These are phyloP conservation scores for Russula dissimulans DNA, from an alignment of 768 basidiomycete species.

Conservation along the genomic window DNA sequence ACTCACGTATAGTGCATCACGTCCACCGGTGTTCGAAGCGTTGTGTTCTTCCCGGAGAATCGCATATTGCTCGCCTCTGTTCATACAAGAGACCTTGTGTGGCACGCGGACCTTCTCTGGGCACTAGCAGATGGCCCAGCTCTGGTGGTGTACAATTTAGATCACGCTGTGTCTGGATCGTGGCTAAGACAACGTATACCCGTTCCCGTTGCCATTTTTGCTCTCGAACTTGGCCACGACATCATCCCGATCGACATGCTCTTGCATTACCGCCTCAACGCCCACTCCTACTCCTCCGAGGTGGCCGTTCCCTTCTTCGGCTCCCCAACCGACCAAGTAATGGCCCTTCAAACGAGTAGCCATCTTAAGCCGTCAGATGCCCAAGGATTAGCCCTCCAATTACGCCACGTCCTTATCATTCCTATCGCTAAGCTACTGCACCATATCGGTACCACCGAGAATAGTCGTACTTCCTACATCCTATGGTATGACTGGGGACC, in stretches of 20 bases:
- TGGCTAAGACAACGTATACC: not conserved
- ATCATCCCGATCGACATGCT: not conserved
- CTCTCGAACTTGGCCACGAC: not conserved
- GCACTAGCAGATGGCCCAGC: not conserved
- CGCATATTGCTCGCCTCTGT: not conserved
- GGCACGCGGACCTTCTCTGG: not conserved
- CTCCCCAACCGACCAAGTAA: not conserved
- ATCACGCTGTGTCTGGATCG: not conserved
- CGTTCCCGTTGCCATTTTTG: not conserved
- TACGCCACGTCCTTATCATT: not conserved
- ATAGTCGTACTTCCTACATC: not conserved
- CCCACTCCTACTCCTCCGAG: not conserved
- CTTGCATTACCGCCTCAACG: not conserved
- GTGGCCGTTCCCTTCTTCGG: conserved; percentile 4
- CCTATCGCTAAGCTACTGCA: not conserved
- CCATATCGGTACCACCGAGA: not conserved
- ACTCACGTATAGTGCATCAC: not conserved
- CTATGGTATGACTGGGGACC: conserved; percentile 4
- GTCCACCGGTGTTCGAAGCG: not conserved
- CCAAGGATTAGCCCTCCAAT: not conserved
- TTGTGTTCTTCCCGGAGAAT: not conserved
- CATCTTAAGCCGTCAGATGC: not conserved
- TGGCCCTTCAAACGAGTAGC: not conserved
- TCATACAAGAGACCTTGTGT: not conserved
- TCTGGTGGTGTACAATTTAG: not conserved